A percentile compares a stretch with the other conserved stretches of the same genome.
These are phyloP conservation scores for Laetiporus sulphureus DNA, from an alignment of 1,284 basidiomycete genomes.

Conservation along the genomic window DNA sequence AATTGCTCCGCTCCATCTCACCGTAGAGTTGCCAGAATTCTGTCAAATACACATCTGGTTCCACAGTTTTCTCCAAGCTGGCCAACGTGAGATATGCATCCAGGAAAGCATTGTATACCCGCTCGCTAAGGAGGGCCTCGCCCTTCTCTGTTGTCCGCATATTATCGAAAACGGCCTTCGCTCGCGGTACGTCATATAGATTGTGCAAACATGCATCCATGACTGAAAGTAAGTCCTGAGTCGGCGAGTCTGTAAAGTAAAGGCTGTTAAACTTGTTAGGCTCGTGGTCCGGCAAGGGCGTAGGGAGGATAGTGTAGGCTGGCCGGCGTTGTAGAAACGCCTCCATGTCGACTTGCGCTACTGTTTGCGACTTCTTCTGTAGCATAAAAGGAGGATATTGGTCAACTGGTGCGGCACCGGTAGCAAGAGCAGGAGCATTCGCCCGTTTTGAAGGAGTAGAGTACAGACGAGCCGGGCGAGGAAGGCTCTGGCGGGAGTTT, in stretches of 20 bases:
- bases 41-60: constrained; percentile 47
- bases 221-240: constrained; percentile 64
- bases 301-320: constrained; percentile 54
- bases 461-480: constrained; percentile 60
- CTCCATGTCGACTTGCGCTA: constrained; percentile 30
- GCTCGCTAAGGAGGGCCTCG: constrained; percentile 32
- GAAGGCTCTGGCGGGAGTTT: constrained; percentile 58
- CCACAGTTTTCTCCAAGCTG: constrained; percentile 33
- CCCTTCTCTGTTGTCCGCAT: constrained; percentile 33
- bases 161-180: constrained; percentile 58
- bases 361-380: too few species aligned
- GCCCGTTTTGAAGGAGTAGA: constrained; percentile 50
- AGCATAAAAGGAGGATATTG: constrained; percentile 37
- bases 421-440: constrained; percentile 45
- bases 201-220: constrained; percentile 77
- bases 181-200: constrained; percentile 64
- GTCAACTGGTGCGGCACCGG: constrained; percentile 28
- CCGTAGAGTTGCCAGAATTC: constrained; percentile 54
- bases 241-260: constrained; percentile 58
- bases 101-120: constrained; percentile 50
- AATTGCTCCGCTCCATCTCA: constrained; percentile 47
- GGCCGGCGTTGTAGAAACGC: constrained; percentile 41
- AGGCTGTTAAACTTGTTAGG: constrained; percentile 36
- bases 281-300: constrained; percentile 47
- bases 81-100: constrained; percentile 60